Evolutionary conservation across 192 early-diverging fungal genomes (phyloP).

Genomic region (Coemansia sp.): DNA sequence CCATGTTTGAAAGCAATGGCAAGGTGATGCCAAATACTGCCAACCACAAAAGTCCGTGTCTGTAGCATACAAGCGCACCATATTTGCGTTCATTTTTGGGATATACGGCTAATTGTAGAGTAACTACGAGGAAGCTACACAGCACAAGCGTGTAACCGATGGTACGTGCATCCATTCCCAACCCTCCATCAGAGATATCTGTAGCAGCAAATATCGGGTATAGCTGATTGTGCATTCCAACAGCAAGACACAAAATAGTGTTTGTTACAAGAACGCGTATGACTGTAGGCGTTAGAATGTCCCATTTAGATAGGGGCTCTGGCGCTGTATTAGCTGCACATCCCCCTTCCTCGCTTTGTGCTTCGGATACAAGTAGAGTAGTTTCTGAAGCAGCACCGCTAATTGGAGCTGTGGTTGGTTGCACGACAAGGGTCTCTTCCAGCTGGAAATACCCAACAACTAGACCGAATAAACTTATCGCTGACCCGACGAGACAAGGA

Average conservation of each 20-base stretch:
- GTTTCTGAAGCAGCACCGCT: background rate
- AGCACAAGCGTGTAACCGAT: constrained; percentile 55
- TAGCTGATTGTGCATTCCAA: constrained; percentile 26
- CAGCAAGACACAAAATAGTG: constrained; percentile 19
- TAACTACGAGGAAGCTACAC: constrained; percentile 41
- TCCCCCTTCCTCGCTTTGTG: background rate
- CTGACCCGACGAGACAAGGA: constrained; percentile 68
- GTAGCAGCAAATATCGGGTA: too few relatives aligned
- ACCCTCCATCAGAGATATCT: constrained; percentile 54
- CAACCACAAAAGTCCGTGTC: constrained; percentile 16
- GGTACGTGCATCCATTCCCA: constrained; percentile 49
- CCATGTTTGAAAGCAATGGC: background rate
- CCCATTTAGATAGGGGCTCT: constrained; percentile 1
- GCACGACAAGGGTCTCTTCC: constrained; percentile 51
- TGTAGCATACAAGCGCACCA: constrained; percentile 48
- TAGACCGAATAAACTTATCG: constrained; percentile 60
- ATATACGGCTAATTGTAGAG: constrained; percentile 54
- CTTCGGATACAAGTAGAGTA: constrained; percentile 11
- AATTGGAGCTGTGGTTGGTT: background rate
- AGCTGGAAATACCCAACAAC: constrained; percentile 61
- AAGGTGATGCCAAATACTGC: background rate
- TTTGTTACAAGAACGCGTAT: constrained; percentile 20
- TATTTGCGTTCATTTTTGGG: constrained; percentile 43
- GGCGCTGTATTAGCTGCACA: background rate
- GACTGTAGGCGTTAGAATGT: constrained; percentile 20